Conservation (phyloP, 768 basidiomycete species). For the Lactarius sp. region DNA sequence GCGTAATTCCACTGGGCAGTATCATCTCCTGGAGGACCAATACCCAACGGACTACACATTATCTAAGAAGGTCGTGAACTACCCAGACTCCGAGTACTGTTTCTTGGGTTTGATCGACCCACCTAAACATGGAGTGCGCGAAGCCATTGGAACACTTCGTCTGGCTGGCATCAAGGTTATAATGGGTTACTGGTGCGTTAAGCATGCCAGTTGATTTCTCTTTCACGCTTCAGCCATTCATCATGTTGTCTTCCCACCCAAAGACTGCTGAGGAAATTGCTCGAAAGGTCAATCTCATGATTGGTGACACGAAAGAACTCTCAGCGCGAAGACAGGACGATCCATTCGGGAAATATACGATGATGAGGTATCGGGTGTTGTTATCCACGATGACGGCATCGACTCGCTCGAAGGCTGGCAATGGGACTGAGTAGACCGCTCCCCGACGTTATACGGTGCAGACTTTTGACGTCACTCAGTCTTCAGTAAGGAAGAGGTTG, state of each 20-base stretch:
- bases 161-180: slow-evolving; percentile 71
- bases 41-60: slow-evolving; percentile 48
- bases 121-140: slow-evolving; percentile 65
- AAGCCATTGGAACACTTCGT: slow-evolving; percentile 65
- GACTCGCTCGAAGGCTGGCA: slow-evolving; percentile 65
- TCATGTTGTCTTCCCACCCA: slow-evolving; percentile 35
- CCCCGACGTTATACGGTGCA: neutral
- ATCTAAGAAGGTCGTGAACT: slow-evolving; percentile 49
- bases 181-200: slow-evolving; percentile 63
- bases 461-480: slow-evolving; percentile 37
- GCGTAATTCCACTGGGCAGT: too few relatives aligned
- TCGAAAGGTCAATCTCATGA: slow-evolving; percentile 63
- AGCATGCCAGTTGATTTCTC: neutral
- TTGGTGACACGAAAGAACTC: slow-evolving; percentile 60
- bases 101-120: slow-evolving; percentile 66
- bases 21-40: slow-evolving; percentile 44
- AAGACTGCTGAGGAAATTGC: slow-evolving; percentile 73
- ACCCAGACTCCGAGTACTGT: slow-evolving; percentile 52
- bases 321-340: slow-evolving; percentile 52
- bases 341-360: slow-evolving; percentile 57
- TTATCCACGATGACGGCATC: slow-evolving; percentile 65
- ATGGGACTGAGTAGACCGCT: slow-evolving; percentile 59
- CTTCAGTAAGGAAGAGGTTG: slow-evolving; percentile 63
- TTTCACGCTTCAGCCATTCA: neutral
- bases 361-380: slow-evolving; percentile 61